phyloP scores from a whole-genome alignment of 1,284 basidiomycete species.

The Polyporus tsugae region DNA sequence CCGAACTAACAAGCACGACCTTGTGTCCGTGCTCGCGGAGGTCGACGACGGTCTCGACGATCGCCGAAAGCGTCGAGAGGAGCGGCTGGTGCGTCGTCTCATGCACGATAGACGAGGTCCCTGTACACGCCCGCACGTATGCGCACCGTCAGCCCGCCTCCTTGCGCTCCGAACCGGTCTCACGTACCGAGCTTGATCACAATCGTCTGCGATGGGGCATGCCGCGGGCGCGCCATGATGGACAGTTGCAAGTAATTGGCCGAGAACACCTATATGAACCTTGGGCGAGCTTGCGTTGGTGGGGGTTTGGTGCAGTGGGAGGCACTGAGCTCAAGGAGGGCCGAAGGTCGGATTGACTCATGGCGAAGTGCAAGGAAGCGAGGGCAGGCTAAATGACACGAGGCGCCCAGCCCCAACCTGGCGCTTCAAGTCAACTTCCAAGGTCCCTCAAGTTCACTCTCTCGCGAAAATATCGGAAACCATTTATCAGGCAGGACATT shows the following conservation, averaged over 20 bases:
- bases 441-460: too few relatives aligned
- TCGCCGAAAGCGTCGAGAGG: constrained; percentile 87
- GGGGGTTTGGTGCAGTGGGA: neutral
- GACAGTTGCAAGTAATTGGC: neutral
- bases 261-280: neutral
- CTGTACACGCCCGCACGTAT: constrained; percentile 49
- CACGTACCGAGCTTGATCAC: constrained; percentile 86
- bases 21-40: constrained; percentile 88
- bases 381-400: neutral
- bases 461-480: neutral
- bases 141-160: constrained; percentile 11
- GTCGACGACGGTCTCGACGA: constrained; percentile 91
- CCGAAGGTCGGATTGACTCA: constrained; percentile 28
- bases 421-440: neutral
- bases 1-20: constrained; percentile 95
- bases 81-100: constrained; percentile 91
- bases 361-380: constrained; percentile 24
- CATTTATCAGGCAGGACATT: neutral
- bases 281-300: neutral
- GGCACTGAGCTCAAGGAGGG: neutral
- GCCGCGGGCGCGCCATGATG: constrained; percentile 40
- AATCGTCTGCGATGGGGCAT: constrained; percentile 63
- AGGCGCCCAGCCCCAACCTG: neutral
- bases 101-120: constrained; percentile 94
- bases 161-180: neutral